Percentiles rank a stretch among this genome's conserved stretches.
These are phyloP conservation scores for Rhododendron ovatum DNA, from an alignment of 148 eudicot species.

Conservation along the genomic window DNA sequence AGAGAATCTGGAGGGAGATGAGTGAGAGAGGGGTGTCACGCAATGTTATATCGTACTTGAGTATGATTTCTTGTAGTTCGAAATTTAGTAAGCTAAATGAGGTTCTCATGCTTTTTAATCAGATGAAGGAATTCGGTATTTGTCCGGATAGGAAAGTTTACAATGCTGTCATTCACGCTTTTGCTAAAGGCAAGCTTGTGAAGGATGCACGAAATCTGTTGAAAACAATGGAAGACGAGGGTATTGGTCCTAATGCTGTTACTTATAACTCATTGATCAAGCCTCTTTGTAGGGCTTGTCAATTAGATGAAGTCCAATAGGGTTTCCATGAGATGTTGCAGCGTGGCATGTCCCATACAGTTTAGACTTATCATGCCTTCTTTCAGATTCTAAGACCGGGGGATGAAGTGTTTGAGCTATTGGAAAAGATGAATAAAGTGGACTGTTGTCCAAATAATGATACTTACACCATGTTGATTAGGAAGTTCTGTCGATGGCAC, in stretches of 20 bases:
- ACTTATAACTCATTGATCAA: conserved; percentile 80
- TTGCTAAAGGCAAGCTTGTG: conserved; percentile 61
- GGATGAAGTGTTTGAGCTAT: conserved; percentile 53
- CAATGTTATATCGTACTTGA: conserved; percentile 67
- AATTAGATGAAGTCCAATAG: conserved; percentile 45
- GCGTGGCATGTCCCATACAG: conserved; percentile 51
- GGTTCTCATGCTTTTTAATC: conserved; percentile 50
- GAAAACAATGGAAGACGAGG: conserved; percentile 62
- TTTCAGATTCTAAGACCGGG: conserved; percentile 54
- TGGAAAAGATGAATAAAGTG: conserved; percentile 61
- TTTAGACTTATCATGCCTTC: conserved; percentile 68
- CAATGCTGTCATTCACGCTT: conserved; percentile 75
- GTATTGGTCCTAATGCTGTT: conserved; percentile 55
- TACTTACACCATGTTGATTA: conserved; percentile 65
- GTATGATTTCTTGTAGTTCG: conserved; percentile 67
- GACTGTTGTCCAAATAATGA: conserved; percentile 64
- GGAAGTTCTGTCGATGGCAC: conserved; percentile 77
- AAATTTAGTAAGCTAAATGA: conserved; percentile 42
- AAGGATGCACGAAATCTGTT: conserved; percentile 58
- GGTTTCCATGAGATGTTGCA: conserved; percentile 59
- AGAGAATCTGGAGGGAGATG: conserved; percentile 55
- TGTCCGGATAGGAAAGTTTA: conserved; percentile 77
- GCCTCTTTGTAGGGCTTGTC: conserved; percentile 61
- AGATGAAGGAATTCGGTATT: conserved; percentile 58
- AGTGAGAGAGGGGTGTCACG: conserved; percentile 9